Percentiles rank a stretch among this genome's conserved stretches.
Evolutionary conservation across 495 filamentous ascomycete genomes (phyloP).

Genomic region (Trichoderma parareesei): DNA sequence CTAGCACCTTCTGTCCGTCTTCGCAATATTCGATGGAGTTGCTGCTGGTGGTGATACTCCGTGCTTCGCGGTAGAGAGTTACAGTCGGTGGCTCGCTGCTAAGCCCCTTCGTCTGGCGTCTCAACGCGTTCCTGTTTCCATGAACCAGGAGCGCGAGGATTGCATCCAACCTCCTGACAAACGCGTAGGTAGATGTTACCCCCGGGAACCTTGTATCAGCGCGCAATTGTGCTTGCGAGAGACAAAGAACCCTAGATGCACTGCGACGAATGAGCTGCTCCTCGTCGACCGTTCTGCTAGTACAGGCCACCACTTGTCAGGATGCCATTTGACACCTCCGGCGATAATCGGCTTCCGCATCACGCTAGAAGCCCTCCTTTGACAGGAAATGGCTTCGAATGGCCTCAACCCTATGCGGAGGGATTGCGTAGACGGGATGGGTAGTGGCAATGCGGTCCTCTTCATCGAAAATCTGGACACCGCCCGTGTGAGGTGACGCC

Average conservation of each 20-base stretch:
- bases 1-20: neutral
- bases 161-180: neutral
- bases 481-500: conserved; percentile 40
- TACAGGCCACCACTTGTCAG: neutral
- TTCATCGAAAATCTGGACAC: conserved; percentile 41
- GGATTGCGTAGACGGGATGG: conserved; percentile 83
- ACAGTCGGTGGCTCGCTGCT: neutral
- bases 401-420: conserved; percentile 55
- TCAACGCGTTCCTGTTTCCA: neutral
- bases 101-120: neutral
- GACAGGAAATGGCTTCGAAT: conserved; percentile 56
- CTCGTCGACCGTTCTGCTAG: neutral
- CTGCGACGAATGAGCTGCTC: neutral
- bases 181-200: neutral
- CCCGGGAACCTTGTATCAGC: neutral
- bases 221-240: too few species aligned
- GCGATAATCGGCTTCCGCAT: neutral
- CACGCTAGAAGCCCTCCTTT: conserved; percentile 42
- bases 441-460: conserved; percentile 47
- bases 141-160: neutral
- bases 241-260: too few species aligned
- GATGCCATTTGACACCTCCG: neutral
- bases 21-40: too few species aligned
- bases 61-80: too few species aligned
- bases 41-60: too few species aligned